phyloP scores from a whole-genome alignment of 352 stramenopile genomes.

The Globisporangium ultimum region DNA sequence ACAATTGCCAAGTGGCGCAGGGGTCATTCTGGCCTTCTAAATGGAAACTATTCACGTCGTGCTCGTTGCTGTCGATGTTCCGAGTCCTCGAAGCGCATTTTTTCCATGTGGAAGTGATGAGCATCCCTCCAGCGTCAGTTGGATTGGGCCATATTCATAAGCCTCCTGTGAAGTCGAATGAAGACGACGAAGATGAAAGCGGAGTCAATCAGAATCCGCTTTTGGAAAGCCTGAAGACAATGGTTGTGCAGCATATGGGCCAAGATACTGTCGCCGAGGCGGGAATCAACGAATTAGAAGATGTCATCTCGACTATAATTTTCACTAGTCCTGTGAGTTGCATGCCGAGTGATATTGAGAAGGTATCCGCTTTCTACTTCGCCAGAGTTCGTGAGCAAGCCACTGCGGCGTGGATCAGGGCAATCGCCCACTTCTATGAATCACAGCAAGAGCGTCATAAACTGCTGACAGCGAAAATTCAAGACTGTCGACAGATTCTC shows the following conservation, averaged over 20 bases:
- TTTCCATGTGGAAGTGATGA: conserved; percentile 82
- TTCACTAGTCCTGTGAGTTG: conserved; percentile 28
- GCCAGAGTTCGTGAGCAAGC: conserved; percentile 62
- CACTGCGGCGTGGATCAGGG: conserved; percentile 64
- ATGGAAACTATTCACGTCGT: conserved; percentile 65
- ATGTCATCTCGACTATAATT: conserved; percentile 44
- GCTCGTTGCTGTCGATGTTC: conserved; percentile 59
- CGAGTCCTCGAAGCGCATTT: conserved; percentile 77
- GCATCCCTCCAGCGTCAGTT: conserved; percentile 74
- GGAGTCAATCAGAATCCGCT: conserved; percentile 43
- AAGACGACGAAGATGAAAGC: conserved; percentile 18
- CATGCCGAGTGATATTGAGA: conserved; percentile 34
- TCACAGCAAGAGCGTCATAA: conserved; percentile 55
- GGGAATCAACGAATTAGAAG: conserved; percentile 12
- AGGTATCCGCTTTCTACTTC: conserved; percentile 44
- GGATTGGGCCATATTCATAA: conserved; percentile 69
- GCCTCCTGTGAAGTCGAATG: not conserved
- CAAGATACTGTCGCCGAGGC: conserved; percentile 15
- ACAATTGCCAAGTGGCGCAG: conserved; percentile 15
- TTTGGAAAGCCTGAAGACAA: conserved; percentile 62
- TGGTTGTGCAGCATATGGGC: conserved; percentile 56
- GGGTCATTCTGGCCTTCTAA: conserved; percentile 30
- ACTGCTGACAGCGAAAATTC: conserved; percentile 48
- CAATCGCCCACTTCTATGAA: conserved; percentile 74
- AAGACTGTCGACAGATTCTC: conserved; percentile 45